Conservation (phyloP, 305 asterid species). For the Plantago lanceolata region DNA sequence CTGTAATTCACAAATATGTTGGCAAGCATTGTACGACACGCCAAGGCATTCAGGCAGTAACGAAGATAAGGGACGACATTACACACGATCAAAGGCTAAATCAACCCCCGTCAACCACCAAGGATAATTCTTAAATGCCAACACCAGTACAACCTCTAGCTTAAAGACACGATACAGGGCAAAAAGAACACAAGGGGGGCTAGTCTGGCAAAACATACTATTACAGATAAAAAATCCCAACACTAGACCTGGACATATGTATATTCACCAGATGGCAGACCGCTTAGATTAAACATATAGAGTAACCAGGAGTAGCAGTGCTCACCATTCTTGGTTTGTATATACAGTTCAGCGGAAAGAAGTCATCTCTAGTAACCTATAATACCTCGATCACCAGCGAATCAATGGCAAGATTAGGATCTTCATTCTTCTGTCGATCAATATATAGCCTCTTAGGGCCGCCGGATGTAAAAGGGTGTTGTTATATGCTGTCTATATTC, state of each 20-base stretch:
- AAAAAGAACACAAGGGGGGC: not conserved
- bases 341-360: conserved; percentile 58
- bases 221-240: conserved; percentile 15
- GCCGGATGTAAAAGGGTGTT: conserved; percentile 36
- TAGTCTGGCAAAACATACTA: not conserved
- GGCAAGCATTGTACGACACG: not conserved
- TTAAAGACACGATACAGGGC: not conserved
- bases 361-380: conserved; percentile 35
- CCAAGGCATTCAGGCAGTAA: not conserved
- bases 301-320: conserved; percentile 35
- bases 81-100: not conserved
- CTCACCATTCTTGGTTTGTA: conserved; percentile 44
- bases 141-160: not conserved
- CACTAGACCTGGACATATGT: conserved; percentile 24
- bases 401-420: conserved; percentile 42
- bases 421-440: conserved; percentile 34
- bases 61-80: not conserved
- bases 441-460: conserved; percentile 30
- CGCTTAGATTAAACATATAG: conserved; percentile 29
- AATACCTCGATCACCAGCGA: conserved; percentile 36
- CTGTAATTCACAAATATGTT: not conserved
- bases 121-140: not conserved
- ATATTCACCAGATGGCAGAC: conserved; percentile 27
- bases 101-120: not conserved
- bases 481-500: conserved; percentile 39